phyloP scores from a whole-genome alignment of 208 protist species.

The Crithidia thermophila region DNA sequence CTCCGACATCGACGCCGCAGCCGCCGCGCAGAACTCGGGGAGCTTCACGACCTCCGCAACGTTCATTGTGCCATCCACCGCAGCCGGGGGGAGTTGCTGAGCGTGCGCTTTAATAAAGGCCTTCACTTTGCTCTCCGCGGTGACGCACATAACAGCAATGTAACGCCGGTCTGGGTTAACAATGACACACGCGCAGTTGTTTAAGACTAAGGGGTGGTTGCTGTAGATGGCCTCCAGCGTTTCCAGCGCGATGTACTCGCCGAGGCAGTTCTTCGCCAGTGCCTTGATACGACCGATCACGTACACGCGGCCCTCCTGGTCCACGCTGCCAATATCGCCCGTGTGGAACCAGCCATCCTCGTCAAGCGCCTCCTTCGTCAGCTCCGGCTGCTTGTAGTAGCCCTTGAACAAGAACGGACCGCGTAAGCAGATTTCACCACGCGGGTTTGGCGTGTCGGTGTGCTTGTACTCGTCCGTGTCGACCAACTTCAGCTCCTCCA shows the following conservation, averaged over 20 bases:
- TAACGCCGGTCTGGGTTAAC: slow-evolving; percentile 25
- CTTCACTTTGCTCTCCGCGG: too few species aligned
- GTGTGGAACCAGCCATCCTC: slow-evolving; percentile 90
- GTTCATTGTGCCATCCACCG: background rate
- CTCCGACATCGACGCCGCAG: slow-evolving; percentile 31
- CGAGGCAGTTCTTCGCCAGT: slow-evolving; percentile 91
- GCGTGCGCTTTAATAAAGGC: slow-evolving; percentile 36
- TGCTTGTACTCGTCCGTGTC: slow-evolving; percentile 86
- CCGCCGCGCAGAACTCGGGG: slow-evolving; percentile 33
- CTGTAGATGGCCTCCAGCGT: slow-evolving; percentile 81
- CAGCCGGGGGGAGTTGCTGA: slow-evolving; percentile 1
- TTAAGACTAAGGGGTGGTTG: slow-evolving; percentile 68
- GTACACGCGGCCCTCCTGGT: slow-evolving; percentile 43
- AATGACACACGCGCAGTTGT: slow-evolving; percentile 58
- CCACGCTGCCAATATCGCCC: slow-evolving; percentile 81
- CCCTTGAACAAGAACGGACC: slow-evolving; percentile 78
- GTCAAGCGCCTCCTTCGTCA: slow-evolving; percentile 83
- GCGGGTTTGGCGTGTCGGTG: slow-evolving; percentile 63
- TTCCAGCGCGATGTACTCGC: slow-evolving; percentile 93
- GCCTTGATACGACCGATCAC: slow-evolving; percentile 92
- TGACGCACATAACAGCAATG: too few species aligned
- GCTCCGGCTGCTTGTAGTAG: slow-evolving; percentile 91
- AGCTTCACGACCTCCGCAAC: slow-evolving; percentile 28
- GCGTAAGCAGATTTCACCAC: slow-evolving; percentile 73
- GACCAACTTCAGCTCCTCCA: slow-evolving; percentile 87